phyloP scores from a whole-genome alignment of 2,329 filamentous ascomycete genomes.

The Rutstroemia sydowiana region DNA sequence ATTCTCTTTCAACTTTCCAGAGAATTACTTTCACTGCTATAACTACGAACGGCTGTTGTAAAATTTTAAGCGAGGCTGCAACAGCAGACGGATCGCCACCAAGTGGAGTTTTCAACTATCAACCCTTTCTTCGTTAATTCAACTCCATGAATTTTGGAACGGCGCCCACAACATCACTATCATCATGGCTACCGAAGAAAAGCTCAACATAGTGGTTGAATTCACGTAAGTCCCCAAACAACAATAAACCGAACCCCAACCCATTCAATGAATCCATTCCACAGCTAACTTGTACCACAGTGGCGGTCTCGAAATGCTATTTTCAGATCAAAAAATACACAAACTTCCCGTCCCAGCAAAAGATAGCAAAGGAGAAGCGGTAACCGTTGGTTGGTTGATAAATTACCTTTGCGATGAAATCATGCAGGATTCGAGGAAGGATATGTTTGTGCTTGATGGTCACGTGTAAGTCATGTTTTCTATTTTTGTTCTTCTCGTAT shows the following conservation, averaged over 20 bases:
- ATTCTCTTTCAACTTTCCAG: neutral
- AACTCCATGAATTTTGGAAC: neutral
- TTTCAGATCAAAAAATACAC: slow-evolving; percentile 73
- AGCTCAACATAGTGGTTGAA: slow-evolving; percentile 60
- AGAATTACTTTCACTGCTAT: neutral
- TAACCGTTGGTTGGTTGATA: slow-evolving; percentile 71
- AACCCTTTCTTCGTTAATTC: neutral
- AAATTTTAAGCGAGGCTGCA: neutral
- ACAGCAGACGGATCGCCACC: neutral
- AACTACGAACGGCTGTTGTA: neutral
- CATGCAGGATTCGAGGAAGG: slow-evolving; percentile 79
- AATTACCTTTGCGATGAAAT: slow-evolving; percentile 69
- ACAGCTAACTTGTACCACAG: slow-evolving; percentile 37
- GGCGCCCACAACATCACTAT: neutral
- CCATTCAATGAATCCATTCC: neutral
- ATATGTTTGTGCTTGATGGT: slow-evolving; percentile 81
- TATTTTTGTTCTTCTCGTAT: slow-evolving; percentile 12
- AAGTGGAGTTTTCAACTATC: neutral
- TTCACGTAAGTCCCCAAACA: slow-evolving; percentile 40
- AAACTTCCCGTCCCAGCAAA: slow-evolving; percentile 58
- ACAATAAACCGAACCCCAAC: neutral
- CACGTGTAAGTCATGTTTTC: slow-evolving; percentile 61
- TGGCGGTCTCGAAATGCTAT: slow-evolving; percentile 90
- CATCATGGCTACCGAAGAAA: slow-evolving; percentile 24
- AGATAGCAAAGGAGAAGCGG: slow-evolving; percentile 50